A percentile compares a stretch with the other conserved stretches of the same genome.
Evolutionary conservation across 352 stramenopile genomes (phyloP).

Genomic region (Sclerospora graminicola): DNA sequence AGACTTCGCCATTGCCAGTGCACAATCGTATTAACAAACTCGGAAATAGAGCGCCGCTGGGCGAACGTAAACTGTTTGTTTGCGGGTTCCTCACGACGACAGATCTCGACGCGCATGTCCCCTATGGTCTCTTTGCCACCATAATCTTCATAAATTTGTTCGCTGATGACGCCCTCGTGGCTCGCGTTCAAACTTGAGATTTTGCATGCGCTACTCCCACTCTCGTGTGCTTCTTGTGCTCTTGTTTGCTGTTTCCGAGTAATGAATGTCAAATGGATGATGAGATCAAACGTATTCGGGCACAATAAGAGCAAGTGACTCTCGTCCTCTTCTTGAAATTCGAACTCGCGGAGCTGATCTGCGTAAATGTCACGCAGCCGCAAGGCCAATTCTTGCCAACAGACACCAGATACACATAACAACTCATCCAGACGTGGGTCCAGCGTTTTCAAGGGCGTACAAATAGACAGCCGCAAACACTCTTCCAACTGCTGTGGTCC

Average conservation of each 20-base stretch:
- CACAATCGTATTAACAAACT: conserved; percentile 84
- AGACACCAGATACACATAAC: conserved; percentile 50
- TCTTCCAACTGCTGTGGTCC: conserved; percentile 77
- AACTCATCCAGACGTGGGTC: conserved; percentile 65
- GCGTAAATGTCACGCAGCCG: conserved; percentile 69
- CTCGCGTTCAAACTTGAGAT: conserved; percentile 17
- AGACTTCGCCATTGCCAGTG: conserved; percentile 84
- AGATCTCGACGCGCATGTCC: conserved; percentile 67
- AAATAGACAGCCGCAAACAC: conserved; percentile 71
- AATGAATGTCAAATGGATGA: conserved; percentile 78
- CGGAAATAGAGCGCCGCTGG: conserved; percentile 70
- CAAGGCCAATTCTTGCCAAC: conserved; percentile 69
- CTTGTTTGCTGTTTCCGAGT: conserved; percentile 20
- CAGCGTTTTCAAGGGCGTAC: conserved; percentile 66
- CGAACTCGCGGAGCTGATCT: conserved; percentile 76
- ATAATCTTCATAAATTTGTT: conserved; percentile 14
- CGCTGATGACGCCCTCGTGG: conserved; percentile 6
- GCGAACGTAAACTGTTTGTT: conserved; percentile 74
- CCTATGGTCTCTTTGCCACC: conserved; percentile 22
- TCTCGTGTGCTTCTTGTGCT: conserved; percentile 1
- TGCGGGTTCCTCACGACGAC: conserved; percentile 64
- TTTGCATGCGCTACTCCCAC: conserved; percentile 7
- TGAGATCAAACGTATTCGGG: conserved; percentile 72
- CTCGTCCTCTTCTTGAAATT: conserved; percentile 66
- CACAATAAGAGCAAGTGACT: conserved; percentile 77